These are phyloP conservation scores for Exophiala oligosperma DNA, from an alignment of 2,329 filamentous ascomycete species.

Conservation along the genomic window DNA sequence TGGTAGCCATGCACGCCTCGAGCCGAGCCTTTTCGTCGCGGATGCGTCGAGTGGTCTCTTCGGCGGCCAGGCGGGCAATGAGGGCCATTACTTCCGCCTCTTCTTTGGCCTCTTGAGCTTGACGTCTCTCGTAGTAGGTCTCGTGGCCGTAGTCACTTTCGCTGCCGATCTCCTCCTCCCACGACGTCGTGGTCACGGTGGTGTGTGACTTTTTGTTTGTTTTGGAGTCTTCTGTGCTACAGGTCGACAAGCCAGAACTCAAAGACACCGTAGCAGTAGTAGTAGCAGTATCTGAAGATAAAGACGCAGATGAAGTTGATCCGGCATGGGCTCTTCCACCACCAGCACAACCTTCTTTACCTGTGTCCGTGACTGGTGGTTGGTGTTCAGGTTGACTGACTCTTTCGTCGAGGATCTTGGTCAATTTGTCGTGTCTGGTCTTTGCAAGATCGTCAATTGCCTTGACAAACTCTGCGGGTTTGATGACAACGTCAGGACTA, in stretches of 20 bases:
- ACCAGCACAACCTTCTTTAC: too few species aligned
- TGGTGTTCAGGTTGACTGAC: background rate
- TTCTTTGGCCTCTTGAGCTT: background rate
- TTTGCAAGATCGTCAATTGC: slow-evolving; percentile 11
- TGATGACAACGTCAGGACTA: slow-evolving; percentile 12
- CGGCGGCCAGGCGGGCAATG: background rate
- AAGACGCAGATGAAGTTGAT: background rate
- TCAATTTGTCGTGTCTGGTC: slow-evolving; percentile 6
- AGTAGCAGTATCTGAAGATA: background rate
- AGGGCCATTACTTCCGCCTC: background rate
- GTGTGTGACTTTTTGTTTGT: background rate
- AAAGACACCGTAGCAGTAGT: too few species aligned
- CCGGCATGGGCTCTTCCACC: background rate
- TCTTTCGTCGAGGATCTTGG: slow-evolving; percentile 2
- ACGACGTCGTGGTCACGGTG: background rate
- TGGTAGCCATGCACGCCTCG: slow-evolving; percentile 6
- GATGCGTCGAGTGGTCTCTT: background rate
- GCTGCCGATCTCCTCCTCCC: background rate
- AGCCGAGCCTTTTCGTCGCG: slow-evolving; percentile 7
- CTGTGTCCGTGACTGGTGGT: too few species aligned
- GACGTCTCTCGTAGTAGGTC: background rate
- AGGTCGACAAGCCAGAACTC: too few species aligned
- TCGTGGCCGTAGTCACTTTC: background rate
- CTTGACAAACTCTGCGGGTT: slow-evolving; percentile 1
- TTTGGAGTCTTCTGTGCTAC: background rate